Evolutionary conservation across 306 rosid genomes (phyloP), one percentile per base, ranked within the genome.

Genomic region (Quercus gilva): DNA sequence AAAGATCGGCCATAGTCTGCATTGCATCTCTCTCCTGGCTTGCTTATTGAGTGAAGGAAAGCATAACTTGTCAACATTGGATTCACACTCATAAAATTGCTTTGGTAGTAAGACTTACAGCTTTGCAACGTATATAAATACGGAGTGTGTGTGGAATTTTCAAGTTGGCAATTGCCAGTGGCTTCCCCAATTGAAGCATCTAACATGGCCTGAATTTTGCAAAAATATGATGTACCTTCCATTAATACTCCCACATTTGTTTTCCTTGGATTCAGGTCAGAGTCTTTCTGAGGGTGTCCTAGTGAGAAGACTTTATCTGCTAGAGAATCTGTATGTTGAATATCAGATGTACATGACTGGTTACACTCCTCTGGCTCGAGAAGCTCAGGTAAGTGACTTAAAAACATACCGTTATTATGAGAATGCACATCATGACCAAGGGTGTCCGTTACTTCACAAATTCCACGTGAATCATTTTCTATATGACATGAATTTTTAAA

Each of bases 11-110:
- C 84, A 56, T 21, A 63, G 59, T 76, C 87, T 57, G 77, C 69
- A 59, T 73, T 61, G 53, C 43, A 73, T 57, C 85, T 84, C 82
- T 81, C 89, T 80, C 84, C 87, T 14, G 81, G 81, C 85, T 41
- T 78, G 63, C 80, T 82, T 84, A 51, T 83, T 83, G 19, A 65
- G 75, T 80, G 86, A 75, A 81, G 83, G 61, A 88, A 87, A 45
- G 78, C 83, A 85, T 83, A 87, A 83, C 83, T 91, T 69, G 85
- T 76, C 90, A 92, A 74, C 94, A 93, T 87, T 37, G 92, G 97
- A 77, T 93, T 93, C 88, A 78, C 81, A 76, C 98, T 89, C 55
- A 95, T 87, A 85, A 82, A 78, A 81, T 89, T 88, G 74, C 72
- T 60, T 79, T 23, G 81, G 81, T 80, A 81, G n/a, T 74, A 78